phyloP scores from a whole-genome alignment of 495 filamentous ascomycete species.

The Parathielavia appendiculata region DNA sequence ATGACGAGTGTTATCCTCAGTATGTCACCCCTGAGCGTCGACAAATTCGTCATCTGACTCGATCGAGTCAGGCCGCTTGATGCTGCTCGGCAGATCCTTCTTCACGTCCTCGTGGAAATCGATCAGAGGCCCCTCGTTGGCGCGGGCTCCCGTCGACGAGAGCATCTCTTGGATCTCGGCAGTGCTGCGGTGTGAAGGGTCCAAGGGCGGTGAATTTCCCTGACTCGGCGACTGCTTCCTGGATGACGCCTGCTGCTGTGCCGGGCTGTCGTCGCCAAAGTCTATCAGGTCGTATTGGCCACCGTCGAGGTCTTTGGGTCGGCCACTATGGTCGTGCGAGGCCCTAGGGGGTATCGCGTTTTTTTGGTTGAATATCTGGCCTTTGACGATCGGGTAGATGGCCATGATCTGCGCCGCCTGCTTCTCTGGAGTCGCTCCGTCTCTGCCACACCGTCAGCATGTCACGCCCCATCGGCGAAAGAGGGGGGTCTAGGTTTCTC shows the following conservation, averaged over 20 bases:
- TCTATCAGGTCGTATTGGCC: conserved; percentile 41
- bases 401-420: conserved; percentile 80
- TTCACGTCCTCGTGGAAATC: conserved; percentile 50
- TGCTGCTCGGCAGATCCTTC: conserved; percentile 34
- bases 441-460: conserved; percentile 40
- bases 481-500: conserved; percentile 25
- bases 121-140: conserved; percentile 37
- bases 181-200: conserved; percentile 27
- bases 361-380: conserved; percentile 50
- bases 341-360: conserved; percentile 37
- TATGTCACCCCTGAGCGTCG: conserved; percentile 27
- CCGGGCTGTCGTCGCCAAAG: conserved; percentile 37
- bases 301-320: conserved; percentile 9
- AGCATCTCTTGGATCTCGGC: conserved; percentile 41
- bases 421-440: conserved; percentile 61
- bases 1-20: neutral
- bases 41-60: conserved; percentile 34
- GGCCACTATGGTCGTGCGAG: conserved; percentile 13
- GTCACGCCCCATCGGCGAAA: neutral
- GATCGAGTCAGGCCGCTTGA: conserved; percentile 24
- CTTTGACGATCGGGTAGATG: conserved; percentile 78
- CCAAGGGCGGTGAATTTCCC: conserved; percentile 16
- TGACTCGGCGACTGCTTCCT: neutral
- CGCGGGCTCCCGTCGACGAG: conserved; percentile 36
- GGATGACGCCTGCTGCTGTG: neutral